Evolutionary conservation across 78 protist genomes (phyloP), one percentile per base, ranked within the genome.

Genomic region (Guillardia theta): DNA sequence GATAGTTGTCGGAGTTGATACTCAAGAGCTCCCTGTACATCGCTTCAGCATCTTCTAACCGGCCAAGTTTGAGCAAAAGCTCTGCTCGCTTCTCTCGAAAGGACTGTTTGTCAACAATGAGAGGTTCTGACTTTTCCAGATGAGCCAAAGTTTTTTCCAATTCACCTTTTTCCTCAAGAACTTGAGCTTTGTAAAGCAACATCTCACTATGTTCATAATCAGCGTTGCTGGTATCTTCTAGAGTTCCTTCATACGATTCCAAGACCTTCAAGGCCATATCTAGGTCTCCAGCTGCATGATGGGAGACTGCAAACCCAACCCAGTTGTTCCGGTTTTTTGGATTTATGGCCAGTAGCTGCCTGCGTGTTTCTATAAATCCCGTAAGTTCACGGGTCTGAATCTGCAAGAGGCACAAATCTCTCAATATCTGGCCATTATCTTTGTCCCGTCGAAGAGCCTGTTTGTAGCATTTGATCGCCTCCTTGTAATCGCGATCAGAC

Each of bases 381-480:
- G 53, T 62, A 19, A 93, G 88, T 50, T 98, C 98, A 24, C 98
- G 95, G 77, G 62, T 78, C 77, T 97, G 98, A 27, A 97, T 94
- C 95, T 97, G 98, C 27, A 98, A 92, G 33, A 88, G 30, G 46
- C 96, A 47, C 4, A 97, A 94, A 30, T 97, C 99, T 4, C 96
- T 53, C 87, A 97, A 48, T 90, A 98, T 97, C 87, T 94, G 92
- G 37, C 48, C 0, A 93, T 97, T 97, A 44, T 96, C 98, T 77
- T 96, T 95, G 77, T 97, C 98, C 80, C 41, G 39, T 37, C 92
- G 77, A 33, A 95, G 88, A 24, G 99, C 99, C 27, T 95, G 96
- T 45, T 77, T 76, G 95, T 98, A 98, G 95, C 98, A 96, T 80
- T 97, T 98, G 54, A 96, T 88, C 27, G 99, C 99, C 77, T 98